These are phyloP conservation scores for Lagenaria siceraria DNA, from an alignment of 306 rosid genomes.

Conservation along the genomic window DNA sequence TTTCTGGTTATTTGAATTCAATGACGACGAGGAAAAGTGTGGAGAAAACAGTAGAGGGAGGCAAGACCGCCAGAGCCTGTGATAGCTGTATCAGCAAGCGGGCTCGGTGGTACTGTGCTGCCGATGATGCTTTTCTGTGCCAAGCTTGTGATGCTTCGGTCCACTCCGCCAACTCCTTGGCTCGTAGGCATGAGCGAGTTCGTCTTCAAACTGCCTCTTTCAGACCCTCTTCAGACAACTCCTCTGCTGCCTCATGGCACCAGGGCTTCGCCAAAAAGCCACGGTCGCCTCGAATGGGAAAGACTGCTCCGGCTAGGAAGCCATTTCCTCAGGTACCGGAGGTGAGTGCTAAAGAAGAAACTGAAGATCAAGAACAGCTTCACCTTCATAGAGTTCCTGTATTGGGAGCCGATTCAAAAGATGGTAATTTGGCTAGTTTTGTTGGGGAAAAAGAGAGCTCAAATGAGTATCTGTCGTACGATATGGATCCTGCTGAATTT, in stretches of 20 bases:
- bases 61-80: constrained; percentile 80
- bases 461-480: constrained; percentile 45
- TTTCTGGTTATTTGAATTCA: constrained; percentile 4
- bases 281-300: constrained; percentile 61
- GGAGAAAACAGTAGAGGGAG: constrained; percentile 42
- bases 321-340: constrained; percentile 59
- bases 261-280: constrained; percentile 55
- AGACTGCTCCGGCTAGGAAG: neutral
- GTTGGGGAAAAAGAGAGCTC: constrained; percentile 20
- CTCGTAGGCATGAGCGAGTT: constrained; percentile 59
- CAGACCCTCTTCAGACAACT: neutral
- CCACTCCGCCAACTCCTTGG: constrained; percentile 74
- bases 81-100: constrained; percentile 77
- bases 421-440: neutral
- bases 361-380: constrained; percentile 42
- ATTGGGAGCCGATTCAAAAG: constrained; percentile 16
- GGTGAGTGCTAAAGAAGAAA: constrained; percentile 46
- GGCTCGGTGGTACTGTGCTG: constrained; percentile 94
- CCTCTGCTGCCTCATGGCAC: constrained; percentile 49
- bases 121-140: constrained; percentile 93
- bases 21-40: constrained; percentile 28
- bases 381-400: constrained; percentile 64
- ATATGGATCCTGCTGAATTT: constrained; percentile 61
- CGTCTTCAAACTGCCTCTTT: constrained; percentile 39
- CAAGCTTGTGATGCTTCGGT: constrained; percentile 69